Evolutionary conservation across 179 eudicot species (phyloP), one percentile per base, ranked within the genome.

Genomic region (Silene vulgaris): DNA sequence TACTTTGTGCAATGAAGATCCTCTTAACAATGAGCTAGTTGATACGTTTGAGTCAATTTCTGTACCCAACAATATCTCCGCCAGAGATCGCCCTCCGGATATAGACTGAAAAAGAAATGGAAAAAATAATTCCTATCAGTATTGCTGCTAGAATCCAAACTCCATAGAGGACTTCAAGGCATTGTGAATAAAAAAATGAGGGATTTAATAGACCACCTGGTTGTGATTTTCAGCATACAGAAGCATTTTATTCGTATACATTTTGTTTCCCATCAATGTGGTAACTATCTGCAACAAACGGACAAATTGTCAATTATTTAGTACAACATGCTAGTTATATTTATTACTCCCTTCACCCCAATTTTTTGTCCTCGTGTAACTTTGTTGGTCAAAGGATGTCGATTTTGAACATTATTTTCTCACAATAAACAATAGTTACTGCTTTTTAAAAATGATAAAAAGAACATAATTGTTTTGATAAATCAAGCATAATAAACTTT

Each of bases 151-250:
- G 12, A 37, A 65, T 26, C 50, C 11, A 30, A 21, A 9, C 14
- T 75, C 29, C 16, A 20, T 30, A 17, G 61, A 57, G 54, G 26
- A 29, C 73, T 61, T 67, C n/a, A 61, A 72, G 64, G 16, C 52
- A 65, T 17, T 45, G 8, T 61, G 65, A 8, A 45, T 21, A 65
- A 74, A 79, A 35, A 57, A 69, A 56, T 56, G 60, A 56, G 60
- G 19, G 20, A 3, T 56, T 77, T 13, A 75, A 5, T 74, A 62
- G 78, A 37, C 76, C 35, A 85, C 99, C 97, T 96, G 99, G 85
- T 83, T 93, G 86, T 93, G 99, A 82, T 93, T 95, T 87, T 96
- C 99, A 78, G 97, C 90, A 84, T 87, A 93, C 72, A 91, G 70
- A 74, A 93, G 87, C 98, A 93, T 91, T 75, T 91, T 93, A 81